Base-by-base conservation (phyloP, 768 basidiomycete species). In the Pholiota microspora region DNA sequence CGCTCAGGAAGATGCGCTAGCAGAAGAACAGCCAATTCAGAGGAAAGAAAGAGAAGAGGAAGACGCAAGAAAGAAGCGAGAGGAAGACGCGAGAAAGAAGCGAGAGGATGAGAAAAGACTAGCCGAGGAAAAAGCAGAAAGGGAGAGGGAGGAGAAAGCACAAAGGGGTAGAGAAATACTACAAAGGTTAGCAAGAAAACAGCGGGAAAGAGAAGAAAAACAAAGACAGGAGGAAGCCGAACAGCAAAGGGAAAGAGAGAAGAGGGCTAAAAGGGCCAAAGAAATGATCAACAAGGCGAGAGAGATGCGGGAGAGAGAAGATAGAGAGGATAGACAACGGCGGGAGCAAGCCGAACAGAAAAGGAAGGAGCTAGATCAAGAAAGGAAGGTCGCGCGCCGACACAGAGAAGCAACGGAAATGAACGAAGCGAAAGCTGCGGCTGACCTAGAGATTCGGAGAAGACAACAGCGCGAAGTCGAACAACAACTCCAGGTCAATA, bases 321-420 rank as follows among this genome's bases (percentile, higher is more conserved):
- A 82, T 29, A 81, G 79, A 4, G 59, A 68, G 2, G 50, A 32
- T 28, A 32, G 15, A 4, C 29, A 16, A 38, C 18, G 36, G 7
- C 2, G 6, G 38, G 25, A n/a, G 47, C 47, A 48, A 2, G 49
- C 57, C 28, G 44, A 58, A 12, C 48, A 60, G 24, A n/a, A n/a
- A n/a, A n/a, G n/a, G n/a, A 52, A 35, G 70, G 69, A 46, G n/a
- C n/a, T n/a, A n/a, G n/a, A n/a, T n/a, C n/a, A n/a, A n/a, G n/a
- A n/a, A n/a, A n/a, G n/a, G n/a, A n/a, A n/a, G n/a, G n/a, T n/a
- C n/a, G n/a, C n/a, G n/a, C n/a, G n/a, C n/a, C n/a, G n/a, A n/a
- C n/a, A n/a, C n/a, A n/a, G n/a, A n/a, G n/a, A n/a, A n/a, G n/a
- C n/a, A n/a, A n/a, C n/a, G n/a, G n/a, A n/a, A n/a, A n/a, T n/a